phyloP scores from a whole-genome alignment of 2,329 filamentous ascomycete species.

The Aspergillus sp. region DNA sequence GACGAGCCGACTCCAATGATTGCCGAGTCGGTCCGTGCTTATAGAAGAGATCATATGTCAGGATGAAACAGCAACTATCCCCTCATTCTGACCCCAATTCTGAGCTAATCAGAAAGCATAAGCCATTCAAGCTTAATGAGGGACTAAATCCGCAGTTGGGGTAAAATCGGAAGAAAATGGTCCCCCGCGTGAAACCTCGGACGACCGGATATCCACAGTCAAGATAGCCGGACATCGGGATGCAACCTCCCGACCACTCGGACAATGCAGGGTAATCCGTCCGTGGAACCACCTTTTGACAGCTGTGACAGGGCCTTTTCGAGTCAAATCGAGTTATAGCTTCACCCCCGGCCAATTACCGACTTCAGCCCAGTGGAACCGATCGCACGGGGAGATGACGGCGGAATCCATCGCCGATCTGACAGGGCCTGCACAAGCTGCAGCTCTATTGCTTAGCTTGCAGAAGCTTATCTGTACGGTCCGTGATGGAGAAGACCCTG shows the following conservation, averaged over 20 bases:
- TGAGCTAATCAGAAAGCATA: not conserved
- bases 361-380: not conserved
- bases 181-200: not conserved
- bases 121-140: not conserved
- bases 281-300: not conserved
- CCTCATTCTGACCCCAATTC: too few species aligned
- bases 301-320: not conserved
- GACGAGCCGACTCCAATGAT: too few species aligned
- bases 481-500: not conserved
- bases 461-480: constrained; percentile 6
- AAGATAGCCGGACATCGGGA: constrained; percentile 4
- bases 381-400: not conserved
- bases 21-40: too few species aligned
- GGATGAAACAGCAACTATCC: too few species aligned
- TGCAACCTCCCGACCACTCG: constrained; percentile 1
- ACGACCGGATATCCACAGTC: not conserved
- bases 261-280: not conserved
- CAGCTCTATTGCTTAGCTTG: not conserved
- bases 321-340: not conserved
- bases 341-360: not conserved
- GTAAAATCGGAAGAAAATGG: not conserved
- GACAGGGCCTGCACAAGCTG: not conserved
- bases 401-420: constrained; percentile 1
- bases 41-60: too few species aligned
- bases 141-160: too few species aligned